These are phyloP conservation scores for Botryosphaeria agaves DNA, from an alignment of 2,329 filamentous ascomycete genomes.

Conservation along the genomic window DNA sequence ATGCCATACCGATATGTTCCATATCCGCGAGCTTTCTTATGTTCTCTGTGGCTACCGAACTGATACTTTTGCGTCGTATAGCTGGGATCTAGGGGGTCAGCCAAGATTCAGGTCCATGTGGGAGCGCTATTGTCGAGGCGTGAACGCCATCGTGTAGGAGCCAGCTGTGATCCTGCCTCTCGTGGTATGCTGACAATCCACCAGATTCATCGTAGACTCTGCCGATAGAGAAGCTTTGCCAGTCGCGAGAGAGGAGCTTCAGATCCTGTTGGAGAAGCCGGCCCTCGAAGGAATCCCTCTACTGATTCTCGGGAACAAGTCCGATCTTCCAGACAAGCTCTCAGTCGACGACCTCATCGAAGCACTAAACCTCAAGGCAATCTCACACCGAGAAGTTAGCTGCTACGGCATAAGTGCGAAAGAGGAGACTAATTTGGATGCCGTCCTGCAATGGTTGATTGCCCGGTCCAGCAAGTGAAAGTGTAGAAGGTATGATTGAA, in stretches of 20 bases:
- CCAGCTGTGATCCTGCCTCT: conserved; percentile 4
- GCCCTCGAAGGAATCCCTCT: conserved; percentile 80
- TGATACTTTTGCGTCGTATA: conserved; percentile 13
- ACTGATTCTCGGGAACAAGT: conserved; percentile 92
- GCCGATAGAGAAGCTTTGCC: conserved; percentile 68
- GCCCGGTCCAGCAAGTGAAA: conserved; percentile 61
- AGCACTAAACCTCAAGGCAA: conserved; percentile 71
- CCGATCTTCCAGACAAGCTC: conserved; percentile 77
- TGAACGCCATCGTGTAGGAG: conserved; percentile 87
- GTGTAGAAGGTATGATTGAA: no score
- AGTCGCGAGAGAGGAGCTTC: conserved; percentile 80
- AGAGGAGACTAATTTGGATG: conserved; percentile 96
- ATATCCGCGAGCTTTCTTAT: background rate
- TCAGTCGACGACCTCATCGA: conserved; percentile 94
- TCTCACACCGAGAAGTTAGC: conserved; percentile 85
- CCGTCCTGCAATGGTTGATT: conserved; percentile 91
- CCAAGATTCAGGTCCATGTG: conserved; percentile 97
- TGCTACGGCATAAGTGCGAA: conserved; percentile 98
- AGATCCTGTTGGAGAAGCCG: conserved; percentile 69
- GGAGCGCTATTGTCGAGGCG: conserved; percentile 95
- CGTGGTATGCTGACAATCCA: conserved; percentile 10
- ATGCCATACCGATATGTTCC: background rate
- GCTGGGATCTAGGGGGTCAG: conserved; percentile 95
- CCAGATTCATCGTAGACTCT: conserved; percentile 86
- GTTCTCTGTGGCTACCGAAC: background rate